Conservation (phyloP, 176 grass and related monocot species). For the Calamus simplicifolius region DNA sequence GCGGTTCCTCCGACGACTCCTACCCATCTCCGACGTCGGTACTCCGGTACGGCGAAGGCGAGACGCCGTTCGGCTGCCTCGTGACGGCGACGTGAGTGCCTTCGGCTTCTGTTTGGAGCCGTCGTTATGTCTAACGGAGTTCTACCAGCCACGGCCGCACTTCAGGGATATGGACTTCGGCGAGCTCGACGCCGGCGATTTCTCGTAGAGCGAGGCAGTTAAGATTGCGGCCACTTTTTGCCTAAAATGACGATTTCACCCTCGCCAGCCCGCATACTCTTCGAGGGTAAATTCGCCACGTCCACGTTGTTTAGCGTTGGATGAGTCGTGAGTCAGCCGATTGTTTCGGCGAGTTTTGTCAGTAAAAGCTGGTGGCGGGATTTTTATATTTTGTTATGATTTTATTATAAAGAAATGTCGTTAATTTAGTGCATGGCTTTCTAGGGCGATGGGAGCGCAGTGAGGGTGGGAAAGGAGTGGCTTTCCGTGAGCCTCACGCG, state of each 20-base stretch:
- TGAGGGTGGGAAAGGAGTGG: too few relatives aligned
- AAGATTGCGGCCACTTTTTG: neutral
- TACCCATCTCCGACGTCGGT: conserved; percentile 9
- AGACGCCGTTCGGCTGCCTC: neutral
- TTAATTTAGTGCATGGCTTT: too few relatives aligned
- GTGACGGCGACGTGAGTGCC: conserved; percentile 22
- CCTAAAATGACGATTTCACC: neutral
- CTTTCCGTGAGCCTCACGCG: too few relatives aligned
- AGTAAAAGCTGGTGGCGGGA: too few relatives aligned
- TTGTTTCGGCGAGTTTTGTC: too few relatives aligned
- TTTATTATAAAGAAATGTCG: too few relatives aligned
- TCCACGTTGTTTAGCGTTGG: too few relatives aligned
- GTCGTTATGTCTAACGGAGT: neutral
- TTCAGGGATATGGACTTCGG: neutral
- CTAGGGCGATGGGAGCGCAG: too few relatives aligned
- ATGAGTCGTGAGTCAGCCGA: too few relatives aligned
- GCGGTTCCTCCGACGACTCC: neutral
- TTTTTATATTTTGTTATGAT: too few relatives aligned
- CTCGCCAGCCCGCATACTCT: too few relatives aligned
- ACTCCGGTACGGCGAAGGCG: neutral
- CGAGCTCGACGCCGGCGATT: neutral
- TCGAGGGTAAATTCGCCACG: too few relatives aligned
- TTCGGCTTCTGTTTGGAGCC: conserved; percentile 1
- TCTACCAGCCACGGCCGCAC: neutral
- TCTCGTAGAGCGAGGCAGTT: neutral